These are phyloP conservation scores for Xylaria scruposa DNA, from an alignment of 495 filamentous ascomycete species.

Conservation along the genomic window DNA sequence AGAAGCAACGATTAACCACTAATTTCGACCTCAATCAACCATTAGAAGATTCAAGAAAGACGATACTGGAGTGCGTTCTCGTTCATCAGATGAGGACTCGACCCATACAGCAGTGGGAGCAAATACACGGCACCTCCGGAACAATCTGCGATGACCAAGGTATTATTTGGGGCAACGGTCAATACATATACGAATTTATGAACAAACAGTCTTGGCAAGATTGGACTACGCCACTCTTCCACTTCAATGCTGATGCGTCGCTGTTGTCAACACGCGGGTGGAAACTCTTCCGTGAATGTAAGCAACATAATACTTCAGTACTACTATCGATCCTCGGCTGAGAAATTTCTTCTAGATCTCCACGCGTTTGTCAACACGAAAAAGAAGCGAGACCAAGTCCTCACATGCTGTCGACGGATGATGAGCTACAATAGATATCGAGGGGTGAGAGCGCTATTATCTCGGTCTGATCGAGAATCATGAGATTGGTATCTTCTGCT, in stretches of 20 bases:
- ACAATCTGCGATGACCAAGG: no score
- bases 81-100: no score
- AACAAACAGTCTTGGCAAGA: not conserved
- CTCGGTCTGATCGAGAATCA: not conserved
- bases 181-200: not conserved
- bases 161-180: no score
- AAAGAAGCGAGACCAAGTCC: not conserved
- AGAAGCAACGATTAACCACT: not conserved
- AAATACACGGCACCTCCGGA: no score
- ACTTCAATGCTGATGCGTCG: not conserved
- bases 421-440: not conserved
- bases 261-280: not conserved
- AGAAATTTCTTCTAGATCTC: not conserved
- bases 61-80: not conserved
- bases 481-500: not conserved
- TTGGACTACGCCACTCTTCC: not conserved
- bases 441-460: not conserved
- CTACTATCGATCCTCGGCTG: not conserved
- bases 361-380: not conserved
- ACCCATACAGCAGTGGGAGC: no score
- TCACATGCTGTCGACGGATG: not conserved
- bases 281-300: not conserved
- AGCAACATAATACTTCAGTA: not conserved
- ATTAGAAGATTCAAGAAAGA: not conserved
- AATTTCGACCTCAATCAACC: not conserved